Base-by-base conservation (phyloP, 192 early-diverging fungal species). In the Linnemannia schmuckeri region DNA sequence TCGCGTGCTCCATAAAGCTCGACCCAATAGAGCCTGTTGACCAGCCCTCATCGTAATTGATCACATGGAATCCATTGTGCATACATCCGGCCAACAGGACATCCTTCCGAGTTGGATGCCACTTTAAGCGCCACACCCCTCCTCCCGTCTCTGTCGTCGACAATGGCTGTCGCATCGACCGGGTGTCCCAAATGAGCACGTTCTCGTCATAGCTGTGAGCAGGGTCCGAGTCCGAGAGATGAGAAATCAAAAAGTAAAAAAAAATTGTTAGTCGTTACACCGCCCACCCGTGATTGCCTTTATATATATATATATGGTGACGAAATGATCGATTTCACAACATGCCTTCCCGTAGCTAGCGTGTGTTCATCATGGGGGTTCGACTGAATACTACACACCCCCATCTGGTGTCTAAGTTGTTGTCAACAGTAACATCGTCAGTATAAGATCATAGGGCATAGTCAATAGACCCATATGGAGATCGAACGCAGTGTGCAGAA, bases 101-200 rank as follows among this genome's bases (percentile, higher is more conserved):
- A 42, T 90, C 83, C 2, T 91, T 82, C 12, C 91, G 87, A 0
- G 88, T 90, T 1, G 98, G 98, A 81, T 99, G 97, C 97, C 97
- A 99, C 89, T 96, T 96, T 49, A 99, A 84, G 35, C 97, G 89
- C 98, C 98, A 99, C 15, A 98, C 96, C 15, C 98, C 98, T 9
- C 98, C 97, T 40, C 94, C 96, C 24, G 94, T 93, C 41, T 91
- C 92, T 57, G 92, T 82, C 30, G 95, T 94, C 1, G 88, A 78
- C 66, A 97, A 35, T 5, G 97, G 97, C 30, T 75, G 54, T n/a
- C 94, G 90, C 95, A 98, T 96, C 12, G 84, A 91, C 15, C 98
- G 93, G 7, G 92, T 96, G 83, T 99, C 98, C 98, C 98, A 99
- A 54, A 98, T 91, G 73, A 95, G 81, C 54, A 99, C 89, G 30